phyloP scores from a whole-genome alignment of 495 filamentous ascomycete genomes.

The Articulospora tetracladia region DNA sequence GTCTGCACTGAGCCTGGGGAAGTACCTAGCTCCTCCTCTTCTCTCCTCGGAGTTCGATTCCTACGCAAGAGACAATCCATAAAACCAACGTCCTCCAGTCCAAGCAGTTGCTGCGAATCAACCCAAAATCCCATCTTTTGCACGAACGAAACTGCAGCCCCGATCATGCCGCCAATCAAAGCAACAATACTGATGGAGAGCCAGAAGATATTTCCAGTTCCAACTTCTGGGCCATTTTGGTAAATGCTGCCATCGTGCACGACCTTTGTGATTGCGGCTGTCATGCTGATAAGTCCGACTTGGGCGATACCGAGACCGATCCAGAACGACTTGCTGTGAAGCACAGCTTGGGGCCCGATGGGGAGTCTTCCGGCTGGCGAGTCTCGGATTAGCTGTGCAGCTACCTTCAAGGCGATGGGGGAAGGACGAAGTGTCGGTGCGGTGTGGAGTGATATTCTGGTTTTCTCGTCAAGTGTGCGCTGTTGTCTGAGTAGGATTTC shows the following conservation, averaged over 20 bases:
- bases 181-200: background rate
- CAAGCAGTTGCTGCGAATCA: background rate
- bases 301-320: background rate
- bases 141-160: background rate
- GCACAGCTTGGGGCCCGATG: background rate
- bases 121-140: background rate
- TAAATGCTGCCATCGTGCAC: background rate
- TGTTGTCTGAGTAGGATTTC: background rate
- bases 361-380: background rate
- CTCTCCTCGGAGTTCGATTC: background rate
- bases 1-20: background rate
- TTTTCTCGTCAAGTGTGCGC: background rate
- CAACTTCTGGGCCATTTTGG: background rate
- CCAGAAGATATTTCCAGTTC: background rate
- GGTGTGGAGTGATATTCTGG: background rate
- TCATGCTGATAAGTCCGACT: background rate
- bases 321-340: background rate
- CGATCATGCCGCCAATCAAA: background rate
- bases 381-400: background rate
- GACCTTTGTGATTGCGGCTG: background rate
- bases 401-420: background rate
- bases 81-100: background rate
- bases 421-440: background rate
- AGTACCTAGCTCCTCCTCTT: background rate
- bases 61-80: background rate